These are phyloP conservation scores for Heracleum sosnowskyi DNA, from an alignment of 129 eudicot species.

Conservation along the genomic window DNA sequence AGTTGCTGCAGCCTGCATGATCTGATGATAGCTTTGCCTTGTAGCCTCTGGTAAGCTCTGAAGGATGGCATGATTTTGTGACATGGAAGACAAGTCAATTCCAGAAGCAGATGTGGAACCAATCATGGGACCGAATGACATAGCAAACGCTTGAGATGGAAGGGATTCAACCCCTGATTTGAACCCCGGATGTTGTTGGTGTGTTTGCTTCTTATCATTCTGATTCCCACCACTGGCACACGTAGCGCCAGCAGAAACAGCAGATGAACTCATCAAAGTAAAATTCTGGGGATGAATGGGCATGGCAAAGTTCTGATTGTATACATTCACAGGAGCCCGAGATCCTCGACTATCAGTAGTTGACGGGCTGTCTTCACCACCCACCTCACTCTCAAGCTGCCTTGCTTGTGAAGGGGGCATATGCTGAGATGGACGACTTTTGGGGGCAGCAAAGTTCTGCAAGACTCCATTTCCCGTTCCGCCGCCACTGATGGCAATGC, in stretches of 20 bases:
- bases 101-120: constrained; percentile 52
- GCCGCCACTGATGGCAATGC: constrained; percentile 43
- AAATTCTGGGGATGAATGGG: constrained; percentile 60
- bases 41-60: constrained; percentile 59
- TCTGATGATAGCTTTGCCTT: constrained; percentile 49
- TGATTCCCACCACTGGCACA: constrained; percentile 23
- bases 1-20: constrained; percentile 47
- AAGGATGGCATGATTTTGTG: constrained; percentile 59
- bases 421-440: constrained; percentile 47
- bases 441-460: constrained; percentile 45
- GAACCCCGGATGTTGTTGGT: constrained; percentile 39
- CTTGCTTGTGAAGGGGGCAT: constrained; percentile 33
- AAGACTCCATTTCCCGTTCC: constrained; percentile 40
- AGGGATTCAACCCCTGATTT: constrained; percentile 47
- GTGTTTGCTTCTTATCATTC: constrained; percentile 62
- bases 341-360: constrained; percentile 61
- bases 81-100: constrained; percentile 52
- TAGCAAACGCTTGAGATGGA: constrained; percentile 65
- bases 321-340: constrained; percentile 49
- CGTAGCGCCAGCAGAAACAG: constrained; percentile 26
- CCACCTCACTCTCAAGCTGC: constrained; percentile 52
- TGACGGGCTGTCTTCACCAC: constrained; percentile 74
- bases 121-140: constrained; percentile 78
- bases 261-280: constrained; percentile 47
- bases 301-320: constrained; percentile 74